Evolutionary conservation across 1,284 basidiomycete genomes (phyloP).

Genomic region (Boletus smithii): DNA sequence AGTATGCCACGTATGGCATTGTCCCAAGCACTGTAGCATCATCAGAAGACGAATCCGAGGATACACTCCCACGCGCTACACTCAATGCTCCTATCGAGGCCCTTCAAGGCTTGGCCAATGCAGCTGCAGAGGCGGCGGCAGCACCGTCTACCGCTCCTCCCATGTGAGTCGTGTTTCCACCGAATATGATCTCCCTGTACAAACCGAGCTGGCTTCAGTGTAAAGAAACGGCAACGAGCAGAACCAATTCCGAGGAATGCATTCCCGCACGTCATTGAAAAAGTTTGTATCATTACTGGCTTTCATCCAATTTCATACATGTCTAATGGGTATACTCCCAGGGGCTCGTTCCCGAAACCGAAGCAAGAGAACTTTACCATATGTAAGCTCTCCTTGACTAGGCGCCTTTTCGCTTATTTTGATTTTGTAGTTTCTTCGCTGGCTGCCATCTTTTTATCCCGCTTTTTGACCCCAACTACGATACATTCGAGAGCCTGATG

Average conservation of each 20-base stretch:
- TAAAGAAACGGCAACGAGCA: constrained; percentile 83
- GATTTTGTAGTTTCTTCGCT: constrained; percentile 77
- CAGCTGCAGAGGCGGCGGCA: constrained; percentile 87
- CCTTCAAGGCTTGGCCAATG: constrained; percentile 87
- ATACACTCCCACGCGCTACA: constrained; percentile 75
- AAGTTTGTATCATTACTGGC: constrained; percentile 41
- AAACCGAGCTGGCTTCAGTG: constrained; percentile 39
- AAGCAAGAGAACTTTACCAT: constrained; percentile 79
- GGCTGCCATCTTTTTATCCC: constrained; percentile 95
- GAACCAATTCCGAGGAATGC: constrained; percentile 85
- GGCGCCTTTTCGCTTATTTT: constrained; percentile 7
- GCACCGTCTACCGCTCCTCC: constrained; percentile 47
- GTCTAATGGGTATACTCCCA: constrained; percentile 28
- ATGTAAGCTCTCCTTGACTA: constrained; percentile 48
- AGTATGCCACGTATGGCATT: constrained; percentile 88
- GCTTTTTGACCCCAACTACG: constrained; percentile 85
- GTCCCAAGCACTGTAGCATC: constrained; percentile 77
- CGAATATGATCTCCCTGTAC: constrained; percentile 12
- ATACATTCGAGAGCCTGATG: constrained; percentile 86
- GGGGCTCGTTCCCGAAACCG: constrained; percentile 73
- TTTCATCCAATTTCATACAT: constrained; percentile 3
- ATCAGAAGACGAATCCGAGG: constrained; percentile 85
- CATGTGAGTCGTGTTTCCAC: constrained; percentile 27
- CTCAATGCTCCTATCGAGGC: constrained; percentile 92
- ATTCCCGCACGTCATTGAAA: constrained; percentile 81